A percentile compares a stretch with the other conserved stretches of the same genome.
phyloP scores from a whole-genome alignment of 2,329 filamentous ascomycete genomes.

The Conoideocrella luteorostrata region DNA sequence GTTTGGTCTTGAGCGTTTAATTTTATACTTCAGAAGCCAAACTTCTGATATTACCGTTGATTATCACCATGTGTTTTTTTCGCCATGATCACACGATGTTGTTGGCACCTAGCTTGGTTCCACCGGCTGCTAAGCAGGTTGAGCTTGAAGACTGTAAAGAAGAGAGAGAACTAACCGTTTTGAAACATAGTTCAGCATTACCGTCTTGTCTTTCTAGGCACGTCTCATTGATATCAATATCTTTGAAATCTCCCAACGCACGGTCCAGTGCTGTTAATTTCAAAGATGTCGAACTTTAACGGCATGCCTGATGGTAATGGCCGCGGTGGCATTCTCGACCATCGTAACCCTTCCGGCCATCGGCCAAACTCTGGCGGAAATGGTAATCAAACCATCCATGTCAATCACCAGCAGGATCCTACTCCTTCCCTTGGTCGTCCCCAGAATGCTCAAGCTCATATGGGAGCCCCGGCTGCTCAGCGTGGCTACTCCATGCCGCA shows the following conservation, averaged over 20 bases:
- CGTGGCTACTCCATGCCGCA: too few species aligned
- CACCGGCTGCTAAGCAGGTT: background rate
- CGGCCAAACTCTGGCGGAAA: background rate
- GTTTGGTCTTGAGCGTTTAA: background rate
- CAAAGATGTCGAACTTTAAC: too few species aligned
- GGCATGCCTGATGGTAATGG: too few species aligned
- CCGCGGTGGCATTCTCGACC: too few species aligned
- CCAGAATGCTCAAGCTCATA: too few species aligned
- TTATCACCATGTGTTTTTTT: background rate
- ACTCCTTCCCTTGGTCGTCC: too few species aligned
- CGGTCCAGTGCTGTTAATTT: too few species aligned
- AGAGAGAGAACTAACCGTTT: conserved; percentile 1
- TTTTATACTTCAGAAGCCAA: conserved; percentile 6
- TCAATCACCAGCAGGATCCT: too few species aligned
- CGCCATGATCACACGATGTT: background rate
- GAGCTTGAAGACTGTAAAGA: conserved; percentile 1
- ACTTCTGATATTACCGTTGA: background rate
- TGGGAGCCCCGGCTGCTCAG: too few species aligned
- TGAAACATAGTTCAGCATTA: background rate
- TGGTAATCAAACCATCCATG: too few species aligned
- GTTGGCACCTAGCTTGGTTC: background rate
- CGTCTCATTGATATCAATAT: too few species aligned
- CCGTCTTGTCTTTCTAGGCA: background rate
- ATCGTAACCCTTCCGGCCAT: background rate
- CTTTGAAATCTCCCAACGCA: background rate